Base-by-base conservation (phyloP, 352 stramenopile species). In the Phytophthora litchii region DNA sequence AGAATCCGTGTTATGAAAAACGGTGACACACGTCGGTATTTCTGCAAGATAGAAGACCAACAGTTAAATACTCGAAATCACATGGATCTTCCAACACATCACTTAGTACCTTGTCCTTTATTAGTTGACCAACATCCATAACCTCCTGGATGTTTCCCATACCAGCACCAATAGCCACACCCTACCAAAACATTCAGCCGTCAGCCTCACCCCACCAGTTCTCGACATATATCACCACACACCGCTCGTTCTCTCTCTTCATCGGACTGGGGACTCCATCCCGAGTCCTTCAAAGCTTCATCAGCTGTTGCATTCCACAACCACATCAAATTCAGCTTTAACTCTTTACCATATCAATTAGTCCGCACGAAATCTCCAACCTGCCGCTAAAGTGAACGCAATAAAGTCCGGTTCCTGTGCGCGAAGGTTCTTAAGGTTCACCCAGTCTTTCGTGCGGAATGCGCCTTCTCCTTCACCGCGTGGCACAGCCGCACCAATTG, bases 1-100 rank as follows among this genome's bases (percentile, higher is more conserved):
- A 98, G 79, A 51, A 97, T 91, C 6, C 92, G 84, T 3, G 95
- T 93, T 29, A 98, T 89, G 73, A 98, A 98, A 51, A 97, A 98
- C 0, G 95, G 94, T 4, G 84, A 97, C 8, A 98, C 75, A 17
- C 91, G 83, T n/a, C 89, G 82, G 38, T 93, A 88, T 78, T 93
- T 93, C 86, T 94, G 16, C 17, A 31, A 40, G 19, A 35, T 16
- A 44, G 49, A 23, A 36, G 13, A 37, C 23, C 23, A 5, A 31
- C 16, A 55, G 38, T 31, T 27, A 52, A 20, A 29, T 7, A 14
- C 17, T 32, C n/a, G 41, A 27, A 17, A 60, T n/a, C n/a, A 32
- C 14, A 4, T 35, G 13, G 3, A 34, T 4, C 19, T 14, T 19
- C 16, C 16, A 32, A 12, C 29, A 34, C 29, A 34, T 11, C 10